phyloP scores from a whole-genome alignment of 345 rosid species.

The Brassica napus region DNA sequence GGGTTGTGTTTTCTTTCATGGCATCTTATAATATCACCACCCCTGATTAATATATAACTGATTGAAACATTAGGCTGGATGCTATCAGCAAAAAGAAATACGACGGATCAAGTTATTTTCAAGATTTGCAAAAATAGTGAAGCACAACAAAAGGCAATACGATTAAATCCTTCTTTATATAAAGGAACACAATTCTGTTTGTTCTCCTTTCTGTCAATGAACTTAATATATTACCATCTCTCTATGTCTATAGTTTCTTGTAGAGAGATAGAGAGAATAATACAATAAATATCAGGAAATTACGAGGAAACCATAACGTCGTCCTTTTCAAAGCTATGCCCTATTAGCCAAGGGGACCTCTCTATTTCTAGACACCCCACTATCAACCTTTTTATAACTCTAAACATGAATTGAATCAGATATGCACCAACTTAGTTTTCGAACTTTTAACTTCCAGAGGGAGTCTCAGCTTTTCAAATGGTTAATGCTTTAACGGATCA shows the following conservation, averaged over 20 bases:
- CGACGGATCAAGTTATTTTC: background rate
- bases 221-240: slow-evolving; percentile 15
- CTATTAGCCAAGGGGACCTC: slow-evolving; percentile 40
- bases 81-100: background rate
- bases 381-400: slow-evolving; percentile 1
- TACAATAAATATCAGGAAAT: slow-evolving; percentile 30
- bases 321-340: slow-evolving; percentile 44
- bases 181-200: slow-evolving; percentile 7
- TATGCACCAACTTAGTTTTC: background rate
- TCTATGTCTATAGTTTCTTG: background rate
- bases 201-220: slow-evolving; percentile 7
- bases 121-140: slow-evolving; percentile 18
- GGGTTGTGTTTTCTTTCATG: background rate
- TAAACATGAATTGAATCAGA: background rate
- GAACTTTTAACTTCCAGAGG: background rate
- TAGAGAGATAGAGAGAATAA: slow-evolving; percentile 10
- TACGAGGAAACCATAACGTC: slow-evolving; percentile 35
- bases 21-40: background rate
- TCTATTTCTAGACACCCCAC: slow-evolving; percentile 24
- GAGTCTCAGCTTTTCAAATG: background rate
- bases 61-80: background rate
- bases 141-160: slow-evolving; percentile 26
- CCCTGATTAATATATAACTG: background rate
- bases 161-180: slow-evolving; percentile 3
- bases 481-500: background rate